Evolutionary conservation across 345 rosid genomes (phyloP).

Genomic region (Ailanthus altissimus): DNA sequence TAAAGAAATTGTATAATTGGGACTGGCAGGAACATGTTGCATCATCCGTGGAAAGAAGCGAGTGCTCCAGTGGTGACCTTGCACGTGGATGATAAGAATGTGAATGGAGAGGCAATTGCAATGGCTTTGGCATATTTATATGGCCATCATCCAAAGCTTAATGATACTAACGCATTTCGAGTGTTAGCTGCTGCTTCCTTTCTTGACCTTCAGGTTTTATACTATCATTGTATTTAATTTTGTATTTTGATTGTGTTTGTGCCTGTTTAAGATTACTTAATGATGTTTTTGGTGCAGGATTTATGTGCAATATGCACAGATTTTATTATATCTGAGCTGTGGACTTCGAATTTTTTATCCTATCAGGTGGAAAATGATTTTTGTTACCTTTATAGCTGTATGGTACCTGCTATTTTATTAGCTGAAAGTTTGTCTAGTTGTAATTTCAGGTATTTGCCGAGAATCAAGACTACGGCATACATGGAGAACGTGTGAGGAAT

Average conservation of each 20-base stretch:
- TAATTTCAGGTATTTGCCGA: constrained; percentile 83
- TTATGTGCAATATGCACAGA: constrained; percentile 95
- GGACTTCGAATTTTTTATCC: constrained; percentile 87
- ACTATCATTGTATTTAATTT: neutral
- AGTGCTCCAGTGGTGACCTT: constrained; percentile 66
- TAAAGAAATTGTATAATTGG: neutral
- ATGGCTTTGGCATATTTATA: constrained; percentile 84
- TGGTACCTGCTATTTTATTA: constrained; percentile 8
- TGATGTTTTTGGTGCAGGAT: constrained; percentile 54
- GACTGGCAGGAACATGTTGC: constrained; percentile 76
- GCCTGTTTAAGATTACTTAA: constrained; percentile 6
- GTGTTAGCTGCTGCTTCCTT: constrained; percentile 97
- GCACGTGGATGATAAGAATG: constrained; percentile 90
- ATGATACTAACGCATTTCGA: constrained; percentile 83
- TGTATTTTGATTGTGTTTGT: neutral
- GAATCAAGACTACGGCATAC: constrained; percentile 93
- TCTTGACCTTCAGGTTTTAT: constrained; percentile 90
- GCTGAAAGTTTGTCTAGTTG: constrained; percentile 19
- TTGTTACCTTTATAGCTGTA: neutral
- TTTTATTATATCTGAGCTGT: constrained; percentile 83
- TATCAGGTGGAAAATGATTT: constrained; percentile 68
- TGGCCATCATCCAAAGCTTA: constrained; percentile 87
- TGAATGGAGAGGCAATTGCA: constrained; percentile 78
- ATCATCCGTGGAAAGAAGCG: constrained; percentile 98
- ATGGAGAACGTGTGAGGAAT: constrained; percentile 95